These are phyloP conservation scores for Diutina mesorugosa DNA, from an alignment of 1,139 yeast species.

Conservation along the genomic window DNA sequence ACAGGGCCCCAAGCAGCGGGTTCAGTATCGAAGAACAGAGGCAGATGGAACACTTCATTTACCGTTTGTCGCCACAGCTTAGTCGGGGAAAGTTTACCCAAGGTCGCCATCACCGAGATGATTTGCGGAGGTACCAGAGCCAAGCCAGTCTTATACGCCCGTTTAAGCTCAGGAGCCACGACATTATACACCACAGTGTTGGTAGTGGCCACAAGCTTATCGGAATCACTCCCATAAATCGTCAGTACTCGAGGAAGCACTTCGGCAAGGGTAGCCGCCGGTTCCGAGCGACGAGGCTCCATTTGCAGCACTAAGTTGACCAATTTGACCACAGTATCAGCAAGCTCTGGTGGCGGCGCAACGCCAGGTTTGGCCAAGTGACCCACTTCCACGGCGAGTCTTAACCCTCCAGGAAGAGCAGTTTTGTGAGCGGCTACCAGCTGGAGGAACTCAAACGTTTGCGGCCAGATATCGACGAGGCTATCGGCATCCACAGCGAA, in stretches of 20 bases:
- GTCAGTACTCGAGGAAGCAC: not conserved
- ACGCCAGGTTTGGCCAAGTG: not conserved
- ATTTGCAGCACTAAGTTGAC: not conserved
- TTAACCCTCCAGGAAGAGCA: not conserved
- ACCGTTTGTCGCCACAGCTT: not conserved
- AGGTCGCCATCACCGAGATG: not conserved
- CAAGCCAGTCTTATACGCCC: not conserved
- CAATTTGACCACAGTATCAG: not conserved
- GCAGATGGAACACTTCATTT: not conserved
- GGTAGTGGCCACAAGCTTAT: not conserved
- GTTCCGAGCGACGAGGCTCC: not conserved
- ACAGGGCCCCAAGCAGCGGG: not conserved
- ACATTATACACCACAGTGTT: constrained; percentile 1
- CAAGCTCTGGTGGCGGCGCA: not conserved
- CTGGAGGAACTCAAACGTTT: not conserved
- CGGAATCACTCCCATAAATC: not conserved
- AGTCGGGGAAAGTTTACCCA: not conserved
- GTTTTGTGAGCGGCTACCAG: not conserved
- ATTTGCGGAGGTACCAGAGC: not conserved
- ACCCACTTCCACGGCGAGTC: not conserved
- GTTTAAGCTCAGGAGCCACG: not conserved
- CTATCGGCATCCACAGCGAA: not conserved
- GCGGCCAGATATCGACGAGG: not conserved
- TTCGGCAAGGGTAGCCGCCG: not conserved
- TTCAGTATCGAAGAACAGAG: not conserved